Base-by-base conservation (phyloP, 2,329 filamentous ascomycete species). In the Fragosphaeria purpurea region DNA sequence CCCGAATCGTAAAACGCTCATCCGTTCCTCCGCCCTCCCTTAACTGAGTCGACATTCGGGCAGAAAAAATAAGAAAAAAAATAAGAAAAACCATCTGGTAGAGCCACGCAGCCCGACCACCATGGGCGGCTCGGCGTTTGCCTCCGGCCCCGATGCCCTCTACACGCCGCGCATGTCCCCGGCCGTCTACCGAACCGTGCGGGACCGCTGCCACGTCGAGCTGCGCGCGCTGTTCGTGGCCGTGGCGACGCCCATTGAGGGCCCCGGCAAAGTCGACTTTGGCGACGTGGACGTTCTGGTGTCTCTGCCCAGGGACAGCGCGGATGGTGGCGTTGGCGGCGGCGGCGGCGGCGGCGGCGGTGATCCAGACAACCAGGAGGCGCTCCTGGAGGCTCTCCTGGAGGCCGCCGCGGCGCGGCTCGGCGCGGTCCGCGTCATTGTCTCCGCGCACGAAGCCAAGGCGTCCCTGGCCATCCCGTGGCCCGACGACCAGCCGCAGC, bases 231-330 rank as follows among this genome's bases (percentile, higher is more conserved):
- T 83, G 4, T 88, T 79, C 57, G 49, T 66, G 0, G 68, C 67
- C 7, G 79, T 85, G 5, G 74, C 71, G 1, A 72, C 75, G 0
- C 81, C 85, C 0, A 76, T 83, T 33, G 84, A 88, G 57, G 83
- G 78, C 0, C 86, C 86, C 0, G 81, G 63, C 1, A 93, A 93
- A 64, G 41, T 56, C 0, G 77, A 81, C 57, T 76, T 80, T 59
- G 88, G 87, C 22, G 88, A 93, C 56, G 68, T 94, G 39, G 87
- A 93, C 64, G 71, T 90, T 52, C 64, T 88, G 1, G 73, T 87
- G 1, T 67, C 70, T 0, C 48, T 62, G 0, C 44, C 32, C 41
- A 39, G n/a, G 10, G 33, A 31, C 5, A 8, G 9, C 41, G 6
- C 6, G 1, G 10, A 5, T 10, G 34, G 50, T 13, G 31, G 4